Conservation (phyloP, 2,329 filamentous ascomycete genomes). For the Tolypocladium album region DNA sequence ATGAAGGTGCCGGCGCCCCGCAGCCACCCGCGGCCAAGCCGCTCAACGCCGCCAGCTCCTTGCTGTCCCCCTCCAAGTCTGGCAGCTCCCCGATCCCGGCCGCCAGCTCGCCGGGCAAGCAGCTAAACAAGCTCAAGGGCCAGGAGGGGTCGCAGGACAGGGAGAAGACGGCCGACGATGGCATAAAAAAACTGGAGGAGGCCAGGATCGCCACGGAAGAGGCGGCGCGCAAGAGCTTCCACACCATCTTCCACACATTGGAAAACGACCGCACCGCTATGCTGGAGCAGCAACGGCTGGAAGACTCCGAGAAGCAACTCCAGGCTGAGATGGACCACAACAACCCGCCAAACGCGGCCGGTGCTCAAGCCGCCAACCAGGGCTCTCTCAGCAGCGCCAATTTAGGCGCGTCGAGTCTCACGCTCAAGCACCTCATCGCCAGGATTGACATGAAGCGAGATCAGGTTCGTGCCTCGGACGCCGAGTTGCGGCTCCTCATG, state of each 20-base stretch:
- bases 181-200: conserved; percentile 86
- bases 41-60: conserved; percentile 42
- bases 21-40: conserved; percentile 38
- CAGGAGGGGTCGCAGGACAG: conserved; percentile 37
- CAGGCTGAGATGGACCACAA: conserved; percentile 85
- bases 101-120: conserved; percentile 49
- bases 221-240: conserved; percentile 79
- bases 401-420: conserved; percentile 88
- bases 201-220: conserved; percentile 86
- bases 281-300: conserved; percentile 92
- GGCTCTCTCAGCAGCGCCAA: conserved; percentile 90
- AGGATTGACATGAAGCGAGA: conserved; percentile 89
- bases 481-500: conserved; percentile 83
- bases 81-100: conserved; percentile 56
- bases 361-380: conserved; percentile 53
- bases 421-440: conserved; percentile 92
- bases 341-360: conserved; percentile 37
- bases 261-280: conserved; percentile 94
- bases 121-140: conserved; percentile 40
- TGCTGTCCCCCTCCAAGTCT: conserved; percentile 60
- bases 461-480: conserved; percentile 83
- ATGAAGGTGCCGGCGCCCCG: conserved; percentile 51
- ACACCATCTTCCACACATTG: conserved; percentile 88
- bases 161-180: conserved; percentile 70
- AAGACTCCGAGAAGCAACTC: conserved; percentile 91